Evolutionary conservation across 768 basidiomycete species (phyloP).

Genomic region (Pisolithus sp.): DNA sequence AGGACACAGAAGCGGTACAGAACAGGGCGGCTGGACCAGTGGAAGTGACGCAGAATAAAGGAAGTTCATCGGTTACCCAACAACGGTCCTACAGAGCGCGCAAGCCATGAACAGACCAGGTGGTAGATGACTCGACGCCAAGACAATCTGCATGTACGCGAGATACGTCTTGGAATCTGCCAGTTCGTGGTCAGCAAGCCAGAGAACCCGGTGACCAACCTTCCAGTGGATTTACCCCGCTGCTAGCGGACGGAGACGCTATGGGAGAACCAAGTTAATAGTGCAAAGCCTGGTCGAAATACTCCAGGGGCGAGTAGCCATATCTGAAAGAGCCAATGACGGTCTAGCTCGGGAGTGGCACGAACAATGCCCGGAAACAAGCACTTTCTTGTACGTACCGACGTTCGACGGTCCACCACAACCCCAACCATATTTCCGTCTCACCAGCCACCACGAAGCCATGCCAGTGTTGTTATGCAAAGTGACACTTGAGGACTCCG

Average conservation of each 20-base stretch:
- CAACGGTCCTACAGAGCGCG: slow-evolving; percentile 3
- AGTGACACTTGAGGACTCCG: slow-evolving; percentile 42
- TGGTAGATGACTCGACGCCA: slow-evolving; percentile 19
- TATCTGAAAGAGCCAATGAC: slow-evolving; percentile 15
- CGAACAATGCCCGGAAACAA: slow-evolving; percentile 3
- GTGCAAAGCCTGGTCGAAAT: slow-evolving; percentile 22
- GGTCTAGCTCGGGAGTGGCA: slow-evolving; percentile 6
- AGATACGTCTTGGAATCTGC: slow-evolving; percentile 30
- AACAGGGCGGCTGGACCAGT: slow-evolving; percentile 10
- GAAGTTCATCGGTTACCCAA: slow-evolving; percentile 10
- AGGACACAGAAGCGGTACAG: slow-evolving; percentile 9
- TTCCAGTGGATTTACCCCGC: slow-evolving; percentile 6
- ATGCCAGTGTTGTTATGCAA: slow-evolving; percentile 48
- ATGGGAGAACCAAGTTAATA: slow-evolving; percentile 33
- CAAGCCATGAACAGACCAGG: slow-evolving; percentile 14
- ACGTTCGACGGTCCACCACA: slow-evolving; percentile 19
- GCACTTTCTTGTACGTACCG: slow-evolving; percentile 33
- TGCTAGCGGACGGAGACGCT: slow-evolving; percentile 8
- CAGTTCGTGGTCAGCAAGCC: not conserved
- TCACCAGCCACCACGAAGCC: slow-evolving; percentile 38
- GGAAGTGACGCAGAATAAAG: slow-evolving; percentile 2
- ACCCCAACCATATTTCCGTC: slow-evolving; percentile 17
- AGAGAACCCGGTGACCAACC: not conserved
- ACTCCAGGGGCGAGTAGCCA: slow-evolving; percentile 16
- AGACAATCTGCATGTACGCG: slow-evolving; percentile 9